A percentile compares a stretch with the other conserved stretches of the same genome.
Conservation (phyloP, 225 moss, liverwort and hornwort species). For the Anthoceros angustus region DNA sequence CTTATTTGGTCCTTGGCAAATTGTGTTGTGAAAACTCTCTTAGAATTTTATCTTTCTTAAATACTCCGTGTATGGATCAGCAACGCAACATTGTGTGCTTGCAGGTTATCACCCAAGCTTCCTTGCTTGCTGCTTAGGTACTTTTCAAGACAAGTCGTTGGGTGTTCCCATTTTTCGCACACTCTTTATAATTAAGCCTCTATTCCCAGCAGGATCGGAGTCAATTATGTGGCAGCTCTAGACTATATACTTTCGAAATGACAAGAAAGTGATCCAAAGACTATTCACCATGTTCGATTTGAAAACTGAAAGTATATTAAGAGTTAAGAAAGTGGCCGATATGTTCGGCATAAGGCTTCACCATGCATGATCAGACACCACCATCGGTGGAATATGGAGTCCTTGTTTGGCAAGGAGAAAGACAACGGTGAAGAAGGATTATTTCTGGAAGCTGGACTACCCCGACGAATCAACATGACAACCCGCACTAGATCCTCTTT, state of each 20-base stretch:
- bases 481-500: constrained; percentile 16
- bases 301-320: constrained; percentile 46
- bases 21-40: background rate
- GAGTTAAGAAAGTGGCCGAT: constrained; percentile 80
- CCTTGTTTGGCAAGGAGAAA: constrained; percentile 62
- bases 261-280: background rate
- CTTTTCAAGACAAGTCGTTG: no score
- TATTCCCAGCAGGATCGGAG: background rate
- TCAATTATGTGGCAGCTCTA: background rate
- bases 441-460: constrained; percentile 81
- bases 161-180: constrained; percentile 6
- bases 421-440: constrained; percentile 67
- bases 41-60: background rate
- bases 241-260: background rate
- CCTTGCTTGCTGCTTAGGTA: constrained; percentile 76
- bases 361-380: constrained; percentile 75
- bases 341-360: constrained; percentile 56
- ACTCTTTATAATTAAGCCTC: background rate
- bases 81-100: constrained; percentile 5
- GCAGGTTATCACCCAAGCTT: constrained; percentile 85
- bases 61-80: constrained; percentile 9
- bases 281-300: background rate
- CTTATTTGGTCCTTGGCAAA: background rate
- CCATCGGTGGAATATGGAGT: constrained; percentile 94
- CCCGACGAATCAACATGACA: constrained; percentile 31